Evolutionary conservation across 2,329 filamentous ascomycete genomes (phyloP).

Genomic region (Hypoxylon rubiginosum): DNA sequence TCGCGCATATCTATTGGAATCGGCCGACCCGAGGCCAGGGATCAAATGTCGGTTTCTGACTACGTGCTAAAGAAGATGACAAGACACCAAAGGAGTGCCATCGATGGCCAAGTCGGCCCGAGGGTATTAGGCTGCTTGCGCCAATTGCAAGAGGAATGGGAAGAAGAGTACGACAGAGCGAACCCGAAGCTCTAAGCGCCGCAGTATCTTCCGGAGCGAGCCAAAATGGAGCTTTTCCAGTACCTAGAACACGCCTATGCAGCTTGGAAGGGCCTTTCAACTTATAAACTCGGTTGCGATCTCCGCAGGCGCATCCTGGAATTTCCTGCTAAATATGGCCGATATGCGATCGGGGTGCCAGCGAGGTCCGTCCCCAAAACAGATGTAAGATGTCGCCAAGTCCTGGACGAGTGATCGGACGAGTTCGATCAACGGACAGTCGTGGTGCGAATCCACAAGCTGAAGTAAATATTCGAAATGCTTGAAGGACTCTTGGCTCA

Average conservation of each 20-base stretch:
- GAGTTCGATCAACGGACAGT: slow-evolving; percentile 16
- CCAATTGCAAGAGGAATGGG: slow-evolving; percentile 60
- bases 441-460: slow-evolving; percentile 2
- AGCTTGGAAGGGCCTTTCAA: not conserved
- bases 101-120: slow-evolving; percentile 67
- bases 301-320: not conserved
- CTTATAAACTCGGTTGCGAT: not conserved
- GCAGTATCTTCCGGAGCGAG: not conserved
- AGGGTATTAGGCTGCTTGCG: slow-evolving; percentile 65
- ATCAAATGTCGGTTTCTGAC: slow-evolving; percentile 74
- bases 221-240: not conserved
- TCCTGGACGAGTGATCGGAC: slow-evolving; percentile 40
- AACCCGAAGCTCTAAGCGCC: not conserved
- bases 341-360: slow-evolving; percentile 42
- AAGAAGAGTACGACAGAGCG: slow-evolving; percentile 10
- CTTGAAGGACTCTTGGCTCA: slow-evolving; percentile 37
- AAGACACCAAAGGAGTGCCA: slow-evolving; percentile 60
- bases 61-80: slow-evolving; percentile 83
- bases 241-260: not conserved
- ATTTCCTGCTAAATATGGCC: slow-evolving; percentile 31
- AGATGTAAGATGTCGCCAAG: slow-evolving; percentile 43
- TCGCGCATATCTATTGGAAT: slow-evolving; percentile 85
- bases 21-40: slow-evolving; percentile 80
- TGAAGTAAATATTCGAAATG: slow-evolving; percentile 33
- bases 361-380: slow-evolving; percentile 49